Conservation (phyloP, 2,329 filamentous ascomycete species). For the Alternaria arborescens region DNA sequence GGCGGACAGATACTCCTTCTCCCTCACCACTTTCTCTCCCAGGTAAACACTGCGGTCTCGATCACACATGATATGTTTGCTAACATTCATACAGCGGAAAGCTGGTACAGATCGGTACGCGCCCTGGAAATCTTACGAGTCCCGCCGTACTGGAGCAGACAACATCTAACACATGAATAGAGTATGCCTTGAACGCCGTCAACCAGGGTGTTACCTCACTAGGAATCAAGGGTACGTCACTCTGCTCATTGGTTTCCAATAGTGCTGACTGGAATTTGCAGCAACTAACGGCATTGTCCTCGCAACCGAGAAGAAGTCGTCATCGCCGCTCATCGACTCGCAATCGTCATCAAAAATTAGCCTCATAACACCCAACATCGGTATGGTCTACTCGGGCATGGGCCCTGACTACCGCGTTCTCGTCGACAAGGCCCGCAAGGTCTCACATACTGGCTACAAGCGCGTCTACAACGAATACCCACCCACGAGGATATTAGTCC, state of each 20-base stretch:
- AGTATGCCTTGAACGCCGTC: constrained; percentile 98
- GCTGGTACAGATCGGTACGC: constrained; percentile 94
- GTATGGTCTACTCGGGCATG: constrained; percentile 99
- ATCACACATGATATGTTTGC: constrained; percentile 47
- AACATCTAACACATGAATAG: constrained; percentile 59
- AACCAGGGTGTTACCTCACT: constrained; percentile 99
- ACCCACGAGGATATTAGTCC: constrained; percentile 98
- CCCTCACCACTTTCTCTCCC: constrained; percentile 98
- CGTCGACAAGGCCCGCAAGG: constrained; percentile 97
- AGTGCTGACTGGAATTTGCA: constrained; percentile 51
- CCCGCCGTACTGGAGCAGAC: neutral
- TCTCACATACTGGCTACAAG: constrained; percentile 98
- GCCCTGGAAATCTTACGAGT: neutral
- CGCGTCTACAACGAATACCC: constrained; percentile 99
- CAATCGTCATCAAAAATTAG: constrained; percentile 96
- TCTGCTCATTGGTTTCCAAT: neutral
- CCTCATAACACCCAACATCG: constrained; percentile 97
- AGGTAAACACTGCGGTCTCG: constrained; percentile 70
- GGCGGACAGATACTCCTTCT: constrained; percentile 99
- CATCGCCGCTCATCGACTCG: constrained; percentile 94
- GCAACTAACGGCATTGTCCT: constrained; percentile 99
- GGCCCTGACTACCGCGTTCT: constrained; percentile 97
- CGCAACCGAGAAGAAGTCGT: constrained; percentile 99
- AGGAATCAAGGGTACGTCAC: constrained; percentile 86
- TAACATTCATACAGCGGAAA: constrained; percentile 78